These are phyloP conservation scores for Pichia sp. DNA, from an alignment of 1,139 yeast genomes.

Conservation along the genomic window DNA sequence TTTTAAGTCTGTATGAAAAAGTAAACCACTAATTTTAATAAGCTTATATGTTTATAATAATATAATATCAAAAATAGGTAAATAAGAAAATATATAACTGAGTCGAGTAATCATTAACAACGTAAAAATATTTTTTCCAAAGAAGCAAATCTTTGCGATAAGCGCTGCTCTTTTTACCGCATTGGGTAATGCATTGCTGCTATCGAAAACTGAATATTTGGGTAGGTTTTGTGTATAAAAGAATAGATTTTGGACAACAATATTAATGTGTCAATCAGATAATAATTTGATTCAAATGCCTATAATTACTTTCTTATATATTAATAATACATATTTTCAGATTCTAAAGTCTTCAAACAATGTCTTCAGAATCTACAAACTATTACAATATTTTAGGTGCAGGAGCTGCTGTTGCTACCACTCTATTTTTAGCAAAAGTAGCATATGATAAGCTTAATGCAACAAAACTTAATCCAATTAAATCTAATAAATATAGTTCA, in stretches of 20 bases:
- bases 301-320: too few relatives aligned
- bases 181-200: slow-evolving; percentile 18
- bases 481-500: slow-evolving; percentile 20
- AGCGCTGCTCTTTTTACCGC: slow-evolving; percentile 17
- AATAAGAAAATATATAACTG: too few relatives aligned
- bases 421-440: slow-evolving; percentile 13
- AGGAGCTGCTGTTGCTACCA: slow-evolving; percentile 19
- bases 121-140: background rate
- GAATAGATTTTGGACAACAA: too few relatives aligned
- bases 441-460: slow-evolving; percentile 1
- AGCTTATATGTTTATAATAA: too few relatives aligned
- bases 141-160: background rate
- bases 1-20: too few relatives aligned
- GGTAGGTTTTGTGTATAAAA: too few relatives aligned
- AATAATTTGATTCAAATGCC: too few relatives aligned
- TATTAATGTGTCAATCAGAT: too few relatives aligned
- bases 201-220: background rate
- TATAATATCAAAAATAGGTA: too few relatives aligned
- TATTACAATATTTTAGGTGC: slow-evolving; percentile 20
- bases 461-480: background rate
- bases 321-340: too few relatives aligned
- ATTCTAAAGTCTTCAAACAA: background rate
- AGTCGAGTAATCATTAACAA: too few relatives aligned
- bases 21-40: too few relatives aligned
- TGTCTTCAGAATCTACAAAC: background rate